Evolutionary conservation across 345 rosid genomes (phyloP).

Genomic region (Geranium rotundifolium): DNA sequence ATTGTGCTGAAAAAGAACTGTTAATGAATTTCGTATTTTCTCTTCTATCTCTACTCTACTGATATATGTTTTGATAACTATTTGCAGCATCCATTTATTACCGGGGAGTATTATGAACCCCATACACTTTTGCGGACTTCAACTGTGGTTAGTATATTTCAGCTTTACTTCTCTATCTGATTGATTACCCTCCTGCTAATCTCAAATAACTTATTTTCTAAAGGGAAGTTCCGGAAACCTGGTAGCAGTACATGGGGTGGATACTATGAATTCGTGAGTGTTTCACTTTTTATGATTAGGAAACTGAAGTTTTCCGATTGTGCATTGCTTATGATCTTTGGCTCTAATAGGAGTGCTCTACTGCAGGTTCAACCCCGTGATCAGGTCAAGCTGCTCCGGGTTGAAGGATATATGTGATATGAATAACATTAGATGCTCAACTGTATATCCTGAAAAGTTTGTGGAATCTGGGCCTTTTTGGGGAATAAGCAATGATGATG

Average conservation of each 20-base stretch:
- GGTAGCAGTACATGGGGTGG: slow-evolving; percentile 30
- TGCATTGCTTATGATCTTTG: slow-evolving; percentile 5
- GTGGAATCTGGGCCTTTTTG: slow-evolving; percentile 30
- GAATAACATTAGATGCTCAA: slow-evolving; percentile 45
- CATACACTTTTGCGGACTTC: slow-evolving; percentile 30
- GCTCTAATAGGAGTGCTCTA: slow-evolving; percentile 12
- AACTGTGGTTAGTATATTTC: slow-evolving; percentile 32
- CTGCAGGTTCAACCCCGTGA: slow-evolving; percentile 37
- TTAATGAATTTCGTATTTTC: no score
- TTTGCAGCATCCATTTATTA: slow-evolving; percentile 79
- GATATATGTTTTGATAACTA: slow-evolving; percentile 13
- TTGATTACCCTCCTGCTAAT: slow-evolving; percentile 11
- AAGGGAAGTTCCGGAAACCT: slow-evolving; percentile 47
- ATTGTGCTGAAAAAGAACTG: no score
- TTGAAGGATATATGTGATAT: slow-evolving; percentile 69
- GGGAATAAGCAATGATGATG: slow-evolving; percentile 32
- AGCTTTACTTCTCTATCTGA: slow-evolving; percentile 11
- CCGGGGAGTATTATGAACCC: slow-evolving; percentile 47
- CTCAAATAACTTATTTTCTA: slow-evolving; percentile 2
- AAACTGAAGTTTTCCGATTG: slow-evolving; percentile 4
- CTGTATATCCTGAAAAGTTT: slow-evolving; percentile 32
- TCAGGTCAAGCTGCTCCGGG: slow-evolving; percentile 55
- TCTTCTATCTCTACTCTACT: background rate
- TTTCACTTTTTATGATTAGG: slow-evolving; percentile 8
- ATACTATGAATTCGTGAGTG: slow-evolving; percentile 51